phyloP scores from a whole-genome alignment of 2,329 filamentous ascomycete species.

The Sordariomycetes sp. region DNA sequence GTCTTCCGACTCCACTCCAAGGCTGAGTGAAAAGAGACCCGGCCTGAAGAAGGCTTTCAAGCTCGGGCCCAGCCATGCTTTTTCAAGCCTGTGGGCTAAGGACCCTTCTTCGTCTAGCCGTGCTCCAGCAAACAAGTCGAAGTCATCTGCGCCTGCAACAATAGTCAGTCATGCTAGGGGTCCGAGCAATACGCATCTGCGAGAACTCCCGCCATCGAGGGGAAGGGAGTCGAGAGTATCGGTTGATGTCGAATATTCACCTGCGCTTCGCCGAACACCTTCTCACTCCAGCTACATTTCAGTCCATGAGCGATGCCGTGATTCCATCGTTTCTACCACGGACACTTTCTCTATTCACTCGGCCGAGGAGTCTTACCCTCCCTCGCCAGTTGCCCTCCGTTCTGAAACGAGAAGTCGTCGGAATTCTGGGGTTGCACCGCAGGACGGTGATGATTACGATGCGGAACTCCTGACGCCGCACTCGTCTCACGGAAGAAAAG shows the following conservation, averaged over 20 bases:
- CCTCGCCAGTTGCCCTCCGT: constrained; percentile 3
- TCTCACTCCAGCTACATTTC: constrained; percentile 29
- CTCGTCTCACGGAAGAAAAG: constrained; percentile 4
- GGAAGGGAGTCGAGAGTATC: not conserved
- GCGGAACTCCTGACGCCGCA: constrained; percentile 10
- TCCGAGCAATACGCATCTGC: not conserved
- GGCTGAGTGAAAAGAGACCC: not conserved
- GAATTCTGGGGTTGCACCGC: not conserved
- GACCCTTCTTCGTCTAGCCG: not conserved
- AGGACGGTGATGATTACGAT: not conserved
- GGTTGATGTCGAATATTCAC: constrained; percentile 1
- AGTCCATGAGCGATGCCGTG: constrained; percentile 33
- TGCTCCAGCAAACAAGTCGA: not conserved
- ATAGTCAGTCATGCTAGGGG: not conserved
- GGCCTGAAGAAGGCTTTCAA: not conserved
- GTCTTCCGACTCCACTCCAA: not conserved
- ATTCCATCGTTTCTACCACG: constrained; percentile 41
- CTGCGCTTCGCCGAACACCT: constrained; percentile 3
- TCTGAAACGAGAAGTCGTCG: not conserved
- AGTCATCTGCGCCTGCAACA: not conserved
- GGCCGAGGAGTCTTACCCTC: constrained; percentile 15
- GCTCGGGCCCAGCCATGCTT: not conserved
- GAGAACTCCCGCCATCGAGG: not conserved
- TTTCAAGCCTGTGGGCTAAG: constrained; percentile 1
- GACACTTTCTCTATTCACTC: constrained; percentile 40